Percentiles rank a stretch among this genome's conserved stretches.
These are phyloP conservation scores for Persicaria tinctoria DNA, from an alignment of 148 eudicot species.

Conservation along the genomic window DNA sequence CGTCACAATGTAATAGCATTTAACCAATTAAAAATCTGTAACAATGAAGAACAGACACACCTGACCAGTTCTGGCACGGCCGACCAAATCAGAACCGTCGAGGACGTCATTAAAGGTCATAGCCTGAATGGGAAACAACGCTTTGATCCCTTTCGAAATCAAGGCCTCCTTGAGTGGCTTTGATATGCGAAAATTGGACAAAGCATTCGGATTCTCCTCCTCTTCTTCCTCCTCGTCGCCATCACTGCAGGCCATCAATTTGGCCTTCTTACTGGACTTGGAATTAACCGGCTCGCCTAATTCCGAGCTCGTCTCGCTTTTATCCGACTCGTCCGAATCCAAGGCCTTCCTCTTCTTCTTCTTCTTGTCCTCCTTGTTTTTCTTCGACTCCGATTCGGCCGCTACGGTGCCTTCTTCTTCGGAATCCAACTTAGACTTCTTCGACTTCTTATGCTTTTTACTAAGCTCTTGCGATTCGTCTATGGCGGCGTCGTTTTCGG, in stretches of 20 bases:
- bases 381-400: conserved; percentile 18
- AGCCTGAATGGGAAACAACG: conserved; percentile 88
- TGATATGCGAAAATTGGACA: conserved; percentile 69
- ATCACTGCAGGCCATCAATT: conserved; percentile 8
- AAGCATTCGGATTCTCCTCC: conserved; percentile 44
- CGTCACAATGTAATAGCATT: neutral
- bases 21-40: neutral
- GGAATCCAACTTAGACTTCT: conserved; percentile 17
- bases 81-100: conserved; percentile 86
- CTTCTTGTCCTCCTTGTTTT: conserved; percentile 17
- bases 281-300: conserved; percentile 39
- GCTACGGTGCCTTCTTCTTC: conserved; percentile 1
- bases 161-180: conserved; percentile 47
- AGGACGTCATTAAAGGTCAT: conserved; percentile 62
- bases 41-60: conserved; percentile 23
- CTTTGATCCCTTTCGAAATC: conserved; percentile 59
- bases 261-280: conserved; percentile 17
- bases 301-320: conserved; percentile 43
- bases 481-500: conserved; percentile 6
- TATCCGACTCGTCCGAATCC: conserved; percentile 29
- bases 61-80: conserved; percentile 94
- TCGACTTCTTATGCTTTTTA: conserved; percentile 26
- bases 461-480: conserved; percentile 15
- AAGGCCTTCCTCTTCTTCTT: conserved; percentile 41
- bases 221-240: conserved; percentile 24